Percentiles rank a stretch among this genome's conserved stretches.
phyloP scores from a whole-genome alignment of 2,329 filamentous ascomycete genomes.

The Scytalidium sp. region DNA sequence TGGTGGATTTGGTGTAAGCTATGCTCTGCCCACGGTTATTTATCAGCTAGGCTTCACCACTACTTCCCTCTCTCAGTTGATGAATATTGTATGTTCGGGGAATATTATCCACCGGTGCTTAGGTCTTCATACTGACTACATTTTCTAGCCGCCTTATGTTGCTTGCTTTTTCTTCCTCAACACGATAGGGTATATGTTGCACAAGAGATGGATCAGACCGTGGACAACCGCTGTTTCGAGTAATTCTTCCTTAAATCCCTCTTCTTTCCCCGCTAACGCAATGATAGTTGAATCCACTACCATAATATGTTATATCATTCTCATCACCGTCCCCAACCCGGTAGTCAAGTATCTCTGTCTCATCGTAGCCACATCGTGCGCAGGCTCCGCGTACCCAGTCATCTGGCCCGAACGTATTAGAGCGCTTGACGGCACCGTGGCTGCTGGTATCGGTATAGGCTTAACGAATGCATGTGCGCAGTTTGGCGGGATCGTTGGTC shows the following conservation, averaged over 20 bases:
- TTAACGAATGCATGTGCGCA: slow-evolving; percentile 41
- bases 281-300: slow-evolving; percentile 30
- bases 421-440: slow-evolving; percentile 36
- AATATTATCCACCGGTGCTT: neutral
- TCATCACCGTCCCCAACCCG: slow-evolving; percentile 31
- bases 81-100: slow-evolving; percentile 34
- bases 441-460: slow-evolving; percentile 37
- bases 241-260: slow-evolving; percentile 17
- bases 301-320: slow-evolving; percentile 37
- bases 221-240: slow-evolving; percentile 37
- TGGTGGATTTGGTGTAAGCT: slow-evolving; percentile 37
- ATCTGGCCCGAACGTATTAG: slow-evolving; percentile 43
- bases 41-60: slow-evolving; percentile 39
- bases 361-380: slow-evolving; percentile 32
- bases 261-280: slow-evolving; percentile 10
- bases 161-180: slow-evolving; percentile 36
- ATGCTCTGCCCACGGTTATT: slow-evolving; percentile 39
- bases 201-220: slow-evolving; percentile 32
- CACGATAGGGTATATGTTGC: slow-evolving; percentile 30
- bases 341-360: slow-evolving; percentile 34
- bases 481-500: slow-evolving; percentile 38
- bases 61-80: slow-evolving; percentile 38
- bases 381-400: slow-evolving; percentile 38
- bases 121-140: slow-evolving; percentile 1
- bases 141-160: slow-evolving; percentile 32